phyloP scores from a whole-genome alignment of 345 rosid species.

The Hirschfeldia incana region DNA sequence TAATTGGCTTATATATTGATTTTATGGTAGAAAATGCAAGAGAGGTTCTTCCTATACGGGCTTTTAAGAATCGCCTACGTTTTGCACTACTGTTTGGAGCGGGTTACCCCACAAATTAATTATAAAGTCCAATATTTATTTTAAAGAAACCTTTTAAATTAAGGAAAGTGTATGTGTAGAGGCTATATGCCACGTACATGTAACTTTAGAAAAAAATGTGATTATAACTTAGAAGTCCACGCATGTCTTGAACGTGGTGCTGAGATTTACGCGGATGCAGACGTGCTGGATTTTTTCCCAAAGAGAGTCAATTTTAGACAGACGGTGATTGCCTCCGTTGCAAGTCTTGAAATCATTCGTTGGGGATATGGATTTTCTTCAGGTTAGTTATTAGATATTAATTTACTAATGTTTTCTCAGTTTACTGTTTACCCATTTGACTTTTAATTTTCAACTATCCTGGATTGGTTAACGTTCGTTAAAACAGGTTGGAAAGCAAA shows the following conservation, averaged over 20 bases:
- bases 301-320: conserved; percentile 46
- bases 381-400: conserved; percentile 43
- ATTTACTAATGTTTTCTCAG: neutral
- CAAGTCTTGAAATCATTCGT: conserved; percentile 74
- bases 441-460: neutral
- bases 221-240: neutral
- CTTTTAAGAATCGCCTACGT: neutral
- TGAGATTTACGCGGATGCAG: conserved; percentile 80
- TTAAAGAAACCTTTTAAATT: neutral
- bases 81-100: neutral
- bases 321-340: conserved; percentile 52
- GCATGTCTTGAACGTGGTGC: conserved; percentile 61
- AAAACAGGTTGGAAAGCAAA: conserved; percentile 55
- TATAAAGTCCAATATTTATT: neutral
- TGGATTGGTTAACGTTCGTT: conserved; percentile 13
- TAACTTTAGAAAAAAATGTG: neutral
- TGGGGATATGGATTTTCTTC: conserved; percentile 83
- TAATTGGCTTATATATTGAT: neutral
- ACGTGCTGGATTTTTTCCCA: conserved; percentile 51
- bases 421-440: neutral
- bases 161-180: neutral
- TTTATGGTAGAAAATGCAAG: neutral
- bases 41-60: neutral
- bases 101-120: neutral
- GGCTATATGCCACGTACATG: neutral